Base-by-base conservation (phyloP, 306 rosid genomes). In the Medicago lupulina region DNA sequence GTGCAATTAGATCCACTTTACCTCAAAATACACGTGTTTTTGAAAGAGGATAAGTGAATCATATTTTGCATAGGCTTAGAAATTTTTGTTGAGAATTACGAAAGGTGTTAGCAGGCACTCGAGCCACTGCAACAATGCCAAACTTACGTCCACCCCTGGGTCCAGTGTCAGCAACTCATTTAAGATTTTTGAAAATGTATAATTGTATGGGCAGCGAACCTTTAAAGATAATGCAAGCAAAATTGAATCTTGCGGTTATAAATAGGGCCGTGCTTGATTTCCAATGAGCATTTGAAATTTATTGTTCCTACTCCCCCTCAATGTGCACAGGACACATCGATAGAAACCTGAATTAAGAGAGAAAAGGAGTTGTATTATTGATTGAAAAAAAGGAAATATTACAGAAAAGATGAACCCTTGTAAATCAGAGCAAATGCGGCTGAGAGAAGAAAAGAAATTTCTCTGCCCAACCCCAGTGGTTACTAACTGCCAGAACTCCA, bases 221-320 rank as follows among this genome's bases (percentile, higher is more conserved):
- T 76, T 54, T 25, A 1, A 40, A 14, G 75, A 34, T 28, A 28
- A 28, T 28, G 31, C 31, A 28, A 28, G 7, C 38, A 34, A 34
- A 34, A 34, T 34, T 34, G 38, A 34, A 34, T 7, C 7, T 34
- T 5, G 38, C 38, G 7, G 38, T 34, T 34, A 34, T 34, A 34
- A 34, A 34, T 34, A 34, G 38, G 38, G 38, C 7, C 38, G 66
- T 66, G 67, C 65, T 76, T 53, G 55, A 39, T 76, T 76, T 75
- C 17, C 38, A 16, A 18, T 47, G 36, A 14, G 15, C n/a, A 57
- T 21, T 14, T 47, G 23, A 63, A 36, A 16, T 8, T 16, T 16
- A 31, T 7, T n/a, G 19, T 31, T 34, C 21, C 15, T 7, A 36
- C 49, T n/a, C 25, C 28, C 28, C 7, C 47, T 7, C 53, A 44